Percentiles rank a stretch among this genome's conserved stretches.
Evolutionary conservation across 768 basidiomycete genomes (phyloP).

Genomic region (Tulasnella calospora): DNA sequence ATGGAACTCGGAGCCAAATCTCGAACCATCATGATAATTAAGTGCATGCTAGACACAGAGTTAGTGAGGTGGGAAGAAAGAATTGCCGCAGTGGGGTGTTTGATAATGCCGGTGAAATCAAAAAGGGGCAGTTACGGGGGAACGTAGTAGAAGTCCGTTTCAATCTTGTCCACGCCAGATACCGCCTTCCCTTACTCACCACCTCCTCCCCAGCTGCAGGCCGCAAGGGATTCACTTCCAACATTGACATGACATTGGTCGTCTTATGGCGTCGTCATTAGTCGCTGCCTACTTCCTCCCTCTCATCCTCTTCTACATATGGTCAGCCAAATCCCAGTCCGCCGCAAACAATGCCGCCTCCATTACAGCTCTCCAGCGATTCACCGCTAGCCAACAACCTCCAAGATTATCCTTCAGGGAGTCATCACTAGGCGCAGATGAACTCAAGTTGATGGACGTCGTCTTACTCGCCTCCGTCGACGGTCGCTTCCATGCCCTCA

Average conservation of each 20-base stretch:
- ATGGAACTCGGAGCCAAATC: not conserved
- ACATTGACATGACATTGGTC: not conserved
- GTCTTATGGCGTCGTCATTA: constrained; percentile 3
- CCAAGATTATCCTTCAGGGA: not conserved
- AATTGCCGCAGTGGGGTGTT: not conserved
- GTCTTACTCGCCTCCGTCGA: constrained; percentile 91
- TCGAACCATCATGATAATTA: too few relatives aligned
- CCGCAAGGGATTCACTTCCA: not conserved
- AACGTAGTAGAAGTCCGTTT: constrained; percentile 4
- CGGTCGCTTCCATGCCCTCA: constrained; percentile 90
- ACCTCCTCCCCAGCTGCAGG: constrained; percentile 1
- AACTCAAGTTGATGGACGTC: constrained; percentile 68
- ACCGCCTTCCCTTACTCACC: constrained; percentile 1
- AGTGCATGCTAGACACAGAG: too few relatives aligned
- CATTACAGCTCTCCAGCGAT: constrained; percentile 19
- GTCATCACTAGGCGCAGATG: constrained; percentile 31
- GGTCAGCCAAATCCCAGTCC: constrained; percentile 10
- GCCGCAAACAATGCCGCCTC: not conserved
- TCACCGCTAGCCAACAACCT: not conserved
- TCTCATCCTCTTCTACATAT: constrained; percentile 9
- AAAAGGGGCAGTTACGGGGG: not conserved
- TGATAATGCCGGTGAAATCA: not conserved
- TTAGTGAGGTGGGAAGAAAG: too few relatives aligned
- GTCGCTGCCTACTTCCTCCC: constrained; percentile 14
- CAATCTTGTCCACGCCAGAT: constrained; percentile 9